Evolutionary conservation across 805 yeast species (phyloP).

Genomic region (Starmerella geochares): DNA sequence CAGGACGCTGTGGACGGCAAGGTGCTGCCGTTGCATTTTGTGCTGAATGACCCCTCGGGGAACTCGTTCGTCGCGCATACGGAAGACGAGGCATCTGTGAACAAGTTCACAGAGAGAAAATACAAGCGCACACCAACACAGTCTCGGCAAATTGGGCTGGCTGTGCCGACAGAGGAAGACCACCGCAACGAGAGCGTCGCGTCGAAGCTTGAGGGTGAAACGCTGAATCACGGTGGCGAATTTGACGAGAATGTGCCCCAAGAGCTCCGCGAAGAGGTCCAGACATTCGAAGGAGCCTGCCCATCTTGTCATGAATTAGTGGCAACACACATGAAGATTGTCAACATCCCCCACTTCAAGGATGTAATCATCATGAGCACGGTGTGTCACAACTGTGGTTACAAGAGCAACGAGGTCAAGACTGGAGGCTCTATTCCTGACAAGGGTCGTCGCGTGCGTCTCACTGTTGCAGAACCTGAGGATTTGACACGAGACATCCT

Average conservation of each 20-base stretch:
- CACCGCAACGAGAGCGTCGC: constrained; percentile 40
- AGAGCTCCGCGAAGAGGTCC: constrained; percentile 81
- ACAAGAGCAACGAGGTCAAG: constrained; percentile 92
- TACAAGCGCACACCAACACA: constrained; percentile 82
- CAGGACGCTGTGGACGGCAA: constrained; percentile 53
- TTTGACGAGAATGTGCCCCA: constrained; percentile 58
- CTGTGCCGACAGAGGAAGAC: constrained; percentile 28
- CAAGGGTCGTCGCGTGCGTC: constrained; percentile 62
- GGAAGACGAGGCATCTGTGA: constrained; percentile 70
- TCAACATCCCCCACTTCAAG: constrained; percentile 94
- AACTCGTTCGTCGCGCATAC: constrained; percentile 80
- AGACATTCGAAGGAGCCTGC: constrained; percentile 84
- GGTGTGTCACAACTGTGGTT: constrained; percentile 84
- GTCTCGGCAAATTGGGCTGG: constrained; percentile 68
- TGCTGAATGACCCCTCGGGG: constrained; percentile 88
- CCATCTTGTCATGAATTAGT: constrained; percentile 76
- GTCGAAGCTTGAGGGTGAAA: constrained; percentile 20
- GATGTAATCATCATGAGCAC: constrained; percentile 96
- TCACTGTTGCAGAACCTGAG: constrained; percentile 75
- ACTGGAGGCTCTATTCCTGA: constrained; percentile 96
- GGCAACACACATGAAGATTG: constrained; percentile 92
- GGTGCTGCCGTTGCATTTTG: constrained; percentile 64
- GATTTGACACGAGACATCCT: constrained; percentile 90
- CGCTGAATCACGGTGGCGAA: constrained; percentile 43
- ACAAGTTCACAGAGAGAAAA: constrained; percentile 79